Evolutionary conservation across 352 stramenopile genomes (phyloP).

Genomic region (Phytophthora lateralis): DNA sequence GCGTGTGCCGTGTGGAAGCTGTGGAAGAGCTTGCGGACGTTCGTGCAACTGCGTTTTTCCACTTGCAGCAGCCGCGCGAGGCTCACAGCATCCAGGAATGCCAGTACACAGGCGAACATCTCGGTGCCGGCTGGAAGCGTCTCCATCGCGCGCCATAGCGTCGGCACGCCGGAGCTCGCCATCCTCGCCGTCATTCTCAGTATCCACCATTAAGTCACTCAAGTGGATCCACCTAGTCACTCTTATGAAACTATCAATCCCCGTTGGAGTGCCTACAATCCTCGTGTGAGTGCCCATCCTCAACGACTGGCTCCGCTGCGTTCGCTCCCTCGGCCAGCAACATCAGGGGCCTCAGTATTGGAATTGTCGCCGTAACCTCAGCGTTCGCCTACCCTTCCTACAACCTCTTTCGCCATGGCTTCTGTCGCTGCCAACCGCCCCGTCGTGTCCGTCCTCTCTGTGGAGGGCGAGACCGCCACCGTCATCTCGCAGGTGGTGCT

Average conservation of each 20-base stretch:
- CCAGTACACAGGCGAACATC: slow-evolving; percentile 36
- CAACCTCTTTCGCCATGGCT: slow-evolving; percentile 61
- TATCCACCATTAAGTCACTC: neutral
- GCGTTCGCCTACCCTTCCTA: slow-evolving; percentile 59
- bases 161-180: slow-evolving; percentile 4
- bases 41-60: slow-evolving; percentile 26
- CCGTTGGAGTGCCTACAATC: neutral
- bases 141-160: slow-evolving; percentile 18
- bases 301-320: slow-evolving; percentile 24
- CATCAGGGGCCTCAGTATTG: slow-evolving; percentile 41
- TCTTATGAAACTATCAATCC: neutral
- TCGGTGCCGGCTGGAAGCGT: slow-evolving; percentile 5
- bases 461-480: slow-evolving; percentile 76
- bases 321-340: neutral
- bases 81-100: slow-evolving; percentile 33
- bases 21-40: slow-evolving; percentile 28
- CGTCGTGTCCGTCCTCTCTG: slow-evolving; percentile 95
- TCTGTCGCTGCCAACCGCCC: slow-evolving; percentile 93
- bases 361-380: slow-evolving; percentile 56
- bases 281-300: neutral
- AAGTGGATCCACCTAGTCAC: neutral
- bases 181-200: neutral
- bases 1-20: slow-evolving; percentile 27
- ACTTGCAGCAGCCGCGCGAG: slow-evolving; percentile 25
- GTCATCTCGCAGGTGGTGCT: slow-evolving; percentile 92